Evolutionary conservation across 768 basidiomycete species (phyloP), one percentile per base, ranked within the genome.

Genomic region (Cystobasidium ongulense): DNA sequence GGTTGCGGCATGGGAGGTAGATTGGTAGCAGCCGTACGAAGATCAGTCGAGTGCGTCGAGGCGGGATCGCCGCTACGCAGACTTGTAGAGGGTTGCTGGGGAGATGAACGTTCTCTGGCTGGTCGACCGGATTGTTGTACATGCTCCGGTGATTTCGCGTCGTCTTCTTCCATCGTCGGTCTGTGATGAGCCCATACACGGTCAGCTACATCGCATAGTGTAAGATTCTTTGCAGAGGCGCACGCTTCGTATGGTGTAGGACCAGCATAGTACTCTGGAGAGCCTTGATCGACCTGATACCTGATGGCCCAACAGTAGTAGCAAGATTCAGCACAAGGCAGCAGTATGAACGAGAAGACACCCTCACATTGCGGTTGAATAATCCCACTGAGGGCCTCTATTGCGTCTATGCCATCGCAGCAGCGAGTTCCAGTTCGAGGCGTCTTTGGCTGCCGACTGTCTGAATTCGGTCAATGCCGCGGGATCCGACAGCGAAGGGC

Each of bases 341-440:
- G 57, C 57, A 59, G n/a, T n/a, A 59, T n/a, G 57, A 59, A n/a
- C 11, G 57, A n/a, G 29, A 3, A 23, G 27, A 23, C 36, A 31
- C 7, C 8, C 68, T n/a, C 25, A 71, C 68, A 71, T 71, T 35
- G 29, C 68, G 21, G 68, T 71, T 3, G 53, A 59, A 36, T 71
- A 71, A 33, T 71, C 68, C 68, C 68, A 71, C 54, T 71, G 68
- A 27, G 68, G 68, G 18, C 68, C 68, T 61, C 68, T 54, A 35
- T 59, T 71, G 11, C 53, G 23, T 31, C 68, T 36, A 59, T 71
- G 68, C 68, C 68, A 71, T 23, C 68, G 53, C 25, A 71, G 54
- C 21, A 71, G 68, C 15, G 68, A 71, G 68, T 71, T 71, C 68
- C 68, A 71, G 54, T 31, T 71, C 31, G 68, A 71, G 8, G 68